phyloP scores from a whole-genome alignment of 805 yeast species.

The Pichia kluyveri region DNA sequence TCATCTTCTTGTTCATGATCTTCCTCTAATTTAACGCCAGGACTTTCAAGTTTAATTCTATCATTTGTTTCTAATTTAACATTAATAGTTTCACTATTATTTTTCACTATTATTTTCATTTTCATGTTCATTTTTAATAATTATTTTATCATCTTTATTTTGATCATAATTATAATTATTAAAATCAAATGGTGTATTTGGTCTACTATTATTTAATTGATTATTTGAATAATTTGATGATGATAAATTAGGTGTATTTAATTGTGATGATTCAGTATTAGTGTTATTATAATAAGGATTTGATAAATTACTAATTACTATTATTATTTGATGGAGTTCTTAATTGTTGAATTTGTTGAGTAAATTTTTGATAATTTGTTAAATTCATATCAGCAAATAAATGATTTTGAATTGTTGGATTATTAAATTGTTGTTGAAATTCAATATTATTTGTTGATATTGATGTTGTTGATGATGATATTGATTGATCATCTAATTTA shows the following conservation, averaged over 20 bases:
- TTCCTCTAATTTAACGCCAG: not conserved
- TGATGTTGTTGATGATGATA: too few relatives aligned
- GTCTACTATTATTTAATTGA: slow-evolving; percentile 4
- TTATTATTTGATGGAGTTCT: not conserved
- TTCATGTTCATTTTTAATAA: not conserved
- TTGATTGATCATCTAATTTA: slow-evolving; percentile 13
- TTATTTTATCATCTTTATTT: slow-evolving; percentile 2
- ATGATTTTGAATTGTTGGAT: slow-evolving; percentile 1
- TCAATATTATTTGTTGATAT: too few relatives aligned
- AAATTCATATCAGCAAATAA: slow-evolving; percentile 6
- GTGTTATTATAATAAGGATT: not conserved
- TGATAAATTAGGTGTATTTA: too few relatives aligned
- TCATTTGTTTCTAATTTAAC: too few relatives aligned
- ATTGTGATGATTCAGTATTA: too few relatives aligned
- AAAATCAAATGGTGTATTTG: slow-evolving; percentile 4
- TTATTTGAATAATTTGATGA: slow-evolving; percentile 1
- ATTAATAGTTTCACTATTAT: not conserved
- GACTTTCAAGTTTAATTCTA: too few relatives aligned
- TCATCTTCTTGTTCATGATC: not conserved
- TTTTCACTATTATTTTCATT: not conserved
- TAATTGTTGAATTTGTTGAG: slow-evolving; percentile 9
- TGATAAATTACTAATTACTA: too few relatives aligned
- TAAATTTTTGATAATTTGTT: slow-evolving; percentile 7
- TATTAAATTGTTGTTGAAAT: not conserved
- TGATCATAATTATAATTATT: slow-evolving; percentile 3